Conservation (phyloP, 208 protist genomes). For the Leptomonas seymouri region DNA sequence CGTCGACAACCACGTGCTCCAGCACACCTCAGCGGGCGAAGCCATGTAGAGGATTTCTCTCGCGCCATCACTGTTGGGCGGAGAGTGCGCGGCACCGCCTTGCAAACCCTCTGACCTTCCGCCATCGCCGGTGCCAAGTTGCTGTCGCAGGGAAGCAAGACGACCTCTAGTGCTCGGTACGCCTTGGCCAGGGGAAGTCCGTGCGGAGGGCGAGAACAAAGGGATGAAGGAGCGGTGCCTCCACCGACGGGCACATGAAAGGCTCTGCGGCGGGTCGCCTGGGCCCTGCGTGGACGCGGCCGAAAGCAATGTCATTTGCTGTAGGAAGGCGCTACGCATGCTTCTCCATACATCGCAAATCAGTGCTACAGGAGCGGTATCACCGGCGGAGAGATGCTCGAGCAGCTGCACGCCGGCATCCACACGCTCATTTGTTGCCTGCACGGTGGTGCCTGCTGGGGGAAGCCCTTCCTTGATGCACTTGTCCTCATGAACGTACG, state of each 20-base stretch:
- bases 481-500: background rate
- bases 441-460: background rate
- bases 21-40: slow-evolving; percentile 49
- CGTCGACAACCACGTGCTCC: slow-evolving; percentile 31
- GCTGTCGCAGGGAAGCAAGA: slow-evolving; percentile 21
- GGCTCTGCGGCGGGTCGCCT: background rate
- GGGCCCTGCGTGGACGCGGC: background rate
- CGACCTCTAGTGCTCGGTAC: background rate
- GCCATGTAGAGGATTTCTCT: slow-evolving; percentile 35
- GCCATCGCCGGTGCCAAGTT: background rate
- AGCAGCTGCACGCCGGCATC: background rate
- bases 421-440: background rate
- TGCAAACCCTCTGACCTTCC: background rate
- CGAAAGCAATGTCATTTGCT: background rate
- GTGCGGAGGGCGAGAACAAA: slow-evolving; percentile 6
- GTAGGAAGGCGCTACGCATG: background rate
- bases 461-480: background rate
- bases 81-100: background rate
- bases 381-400: slow-evolving; percentile 13
- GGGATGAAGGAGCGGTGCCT: slow-evolving; percentile 21
- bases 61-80: background rate
- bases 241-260: background rate
- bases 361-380: slow-evolving; percentile 5
- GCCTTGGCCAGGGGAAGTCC: background rate
- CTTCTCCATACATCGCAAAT: background rate